These are phyloP conservation scores for Hanseniaspora thailandica DNA, from an alignment of 805 yeast species.

Conservation along the genomic window DNA sequence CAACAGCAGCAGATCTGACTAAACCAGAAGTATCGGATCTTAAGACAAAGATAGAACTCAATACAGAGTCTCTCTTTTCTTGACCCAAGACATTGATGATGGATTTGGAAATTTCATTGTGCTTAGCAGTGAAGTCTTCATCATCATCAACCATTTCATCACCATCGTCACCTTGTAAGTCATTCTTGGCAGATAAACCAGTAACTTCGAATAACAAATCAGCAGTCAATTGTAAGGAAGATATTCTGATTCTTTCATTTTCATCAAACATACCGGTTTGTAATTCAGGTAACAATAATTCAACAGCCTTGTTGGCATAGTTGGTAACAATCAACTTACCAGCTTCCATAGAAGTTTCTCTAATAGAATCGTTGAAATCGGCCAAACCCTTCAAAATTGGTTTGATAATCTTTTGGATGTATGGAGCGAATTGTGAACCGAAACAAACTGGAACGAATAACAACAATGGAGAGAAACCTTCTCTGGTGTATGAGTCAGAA, in stretches of 20 bases:
- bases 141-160: slow-evolving; percentile 23
- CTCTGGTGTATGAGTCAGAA: slow-evolving; percentile 62
- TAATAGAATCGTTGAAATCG: slow-evolving; percentile 71
- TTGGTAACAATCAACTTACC: slow-evolving; percentile 85
- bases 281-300: slow-evolving; percentile 81
- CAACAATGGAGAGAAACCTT: slow-evolving; percentile 83
- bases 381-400: slow-evolving; percentile 86
- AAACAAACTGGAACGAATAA: slow-evolving; percentile 88
- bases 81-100: slow-evolving; percentile 71
- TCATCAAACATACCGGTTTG: slow-evolving; percentile 78
- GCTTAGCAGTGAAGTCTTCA: slow-evolving; percentile 35
- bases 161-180: slow-evolving; percentile 48
- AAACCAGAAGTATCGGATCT: slow-evolving; percentile 82
- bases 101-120: slow-evolving; percentile 45
- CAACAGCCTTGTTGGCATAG: slow-evolving; percentile 87
- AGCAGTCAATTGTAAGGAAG: slow-evolving; percentile 91
- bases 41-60: slow-evolving; percentile 80
- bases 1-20: slow-evolving; percentile 81
- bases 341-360: slow-evolving; percentile 82
- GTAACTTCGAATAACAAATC: slow-evolving; percentile 88
- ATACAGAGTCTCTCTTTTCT: slow-evolving; percentile 76
- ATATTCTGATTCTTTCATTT: slow-evolving; percentile 75
- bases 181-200: slow-evolving; percentile 73
- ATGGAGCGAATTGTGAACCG: slow-evolving; percentile 83
- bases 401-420: slow-evolving; percentile 74